A percentile compares a stretch with the other conserved stretches of the same genome.
These are phyloP conservation scores for Cichorium intybus DNA, from an alignment of 140 eudicot species.

Conservation along the genomic window DNA sequence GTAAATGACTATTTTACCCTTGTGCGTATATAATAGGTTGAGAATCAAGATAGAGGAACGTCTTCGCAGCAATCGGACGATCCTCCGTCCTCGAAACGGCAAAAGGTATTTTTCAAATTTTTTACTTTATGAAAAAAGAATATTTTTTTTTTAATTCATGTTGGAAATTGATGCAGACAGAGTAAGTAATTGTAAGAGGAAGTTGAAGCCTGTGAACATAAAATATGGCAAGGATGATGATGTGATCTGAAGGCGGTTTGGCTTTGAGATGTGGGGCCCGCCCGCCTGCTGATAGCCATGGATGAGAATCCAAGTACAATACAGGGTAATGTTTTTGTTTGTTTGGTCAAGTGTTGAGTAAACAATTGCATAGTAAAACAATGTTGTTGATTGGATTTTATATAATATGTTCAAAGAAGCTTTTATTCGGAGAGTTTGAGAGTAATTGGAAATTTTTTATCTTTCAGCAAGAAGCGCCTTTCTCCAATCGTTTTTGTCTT, in stretches of 20 bases:
- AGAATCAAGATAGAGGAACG: slow-evolving; percentile 31
- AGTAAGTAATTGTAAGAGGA: slow-evolving; percentile 25
- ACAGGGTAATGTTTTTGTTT: slow-evolving; percentile 18
- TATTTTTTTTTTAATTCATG: too few relatives aligned
- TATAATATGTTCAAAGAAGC: slow-evolving; percentile 4
- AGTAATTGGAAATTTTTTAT: slow-evolving; percentile 8
- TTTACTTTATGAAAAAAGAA: background rate
- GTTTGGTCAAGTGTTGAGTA: slow-evolving; percentile 16
- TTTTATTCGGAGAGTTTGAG: slow-evolving; percentile 9
- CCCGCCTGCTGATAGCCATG: too few relatives aligned
- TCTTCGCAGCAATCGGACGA: slow-evolving; percentile 37
- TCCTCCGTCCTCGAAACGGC: slow-evolving; percentile 56
- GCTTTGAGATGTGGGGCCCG: slow-evolving; percentile 12
- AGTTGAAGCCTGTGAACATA: slow-evolving; percentile 13
- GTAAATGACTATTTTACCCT: slow-evolving; percentile 8
- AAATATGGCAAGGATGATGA: background rate
- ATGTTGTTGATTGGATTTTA: slow-evolving; percentile 17
- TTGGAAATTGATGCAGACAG: slow-evolving; percentile 24
- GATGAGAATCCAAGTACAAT: slow-evolving; percentile 20
- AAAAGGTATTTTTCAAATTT: slow-evolving; percentile 39
- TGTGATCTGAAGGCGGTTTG: background rate
- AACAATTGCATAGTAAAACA: slow-evolving; percentile 29
- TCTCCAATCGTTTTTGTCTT: too few relatives aligned
- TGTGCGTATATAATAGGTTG: too few relatives aligned
- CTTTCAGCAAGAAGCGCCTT: too few relatives aligned